Base-by-base conservation (phyloP, 139 green algal genomes). In the Chlamydomonas schloesseri region DNA sequence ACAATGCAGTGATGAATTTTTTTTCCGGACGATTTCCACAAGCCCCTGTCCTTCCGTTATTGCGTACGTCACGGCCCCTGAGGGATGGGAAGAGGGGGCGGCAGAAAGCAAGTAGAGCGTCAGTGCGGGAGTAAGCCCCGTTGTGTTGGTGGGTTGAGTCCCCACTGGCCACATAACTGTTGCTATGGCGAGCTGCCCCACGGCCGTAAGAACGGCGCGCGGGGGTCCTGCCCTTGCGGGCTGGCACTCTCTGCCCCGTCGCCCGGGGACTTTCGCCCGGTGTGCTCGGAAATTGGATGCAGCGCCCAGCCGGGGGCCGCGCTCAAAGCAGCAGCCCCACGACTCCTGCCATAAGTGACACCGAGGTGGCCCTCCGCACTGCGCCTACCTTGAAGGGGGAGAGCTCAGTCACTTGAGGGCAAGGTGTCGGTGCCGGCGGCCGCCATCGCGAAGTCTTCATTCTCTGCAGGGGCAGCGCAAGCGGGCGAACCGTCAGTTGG, bases 201-300 rank as follows among this genome's bases (percentile, higher is more conserved):
- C 91, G 75, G 93, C 94, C 60, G 76, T 81, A 84, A 79, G 73
- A 81, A 75, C 67, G 64, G 89, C 92, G 42, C 89, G 70, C 29
- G 42, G 87, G 92, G 97, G 96, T 97, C 96, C 94, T 98, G 89
- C 95, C 94, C 91, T 94, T 94, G 91, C 92, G 86, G 95, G 94
- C 88, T 96, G 96, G 96, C 96, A 98, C 97, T 99, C 90, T 99
- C 97, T 98, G 96, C 97, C 96, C 93, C 91, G 90, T 81, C 90
- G 95, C 95, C 96, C 97, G 97, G 97, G 96, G 97, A 99, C 97
- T 99, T 99, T 99, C 97, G 92, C 97, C 95, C 97, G 94, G 97
- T 96, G 91, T 71, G 53, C 80, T 91, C 87, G 65, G 60, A 72
- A 42, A 82, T 69, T 71, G 87, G 76, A 80, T 89, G 79, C 89